A percentile compares a stretch with the other conserved stretches of the same genome.
These are phyloP conservation scores for Nicotiana rustica DNA, from an alignment of 305 asterid genomes.

Conservation along the genomic window DNA sequence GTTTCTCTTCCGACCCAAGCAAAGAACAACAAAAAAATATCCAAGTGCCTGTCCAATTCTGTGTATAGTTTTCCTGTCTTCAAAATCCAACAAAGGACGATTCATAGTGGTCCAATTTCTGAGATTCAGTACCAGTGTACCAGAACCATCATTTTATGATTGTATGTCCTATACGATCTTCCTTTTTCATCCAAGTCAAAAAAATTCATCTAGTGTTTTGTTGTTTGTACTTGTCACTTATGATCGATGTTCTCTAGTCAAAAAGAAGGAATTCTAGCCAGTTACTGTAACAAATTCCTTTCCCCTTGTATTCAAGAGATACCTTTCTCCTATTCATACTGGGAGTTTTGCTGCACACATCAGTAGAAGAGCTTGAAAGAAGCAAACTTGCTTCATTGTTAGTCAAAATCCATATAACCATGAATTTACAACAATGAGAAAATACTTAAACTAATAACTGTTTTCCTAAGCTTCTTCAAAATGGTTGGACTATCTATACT, in stretches of 20 bases:
- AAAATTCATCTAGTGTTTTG: neutral
- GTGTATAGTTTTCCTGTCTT: conserved; percentile 54
- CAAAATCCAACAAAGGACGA: conserved; percentile 58
- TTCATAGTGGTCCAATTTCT: conserved; percentile 51
- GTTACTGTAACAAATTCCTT: neutral
- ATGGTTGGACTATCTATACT: conserved; percentile 41
- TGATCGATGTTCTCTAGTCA: neutral
- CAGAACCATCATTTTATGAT: conserved; percentile 29
- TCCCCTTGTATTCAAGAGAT: no score
- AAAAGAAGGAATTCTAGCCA: neutral
- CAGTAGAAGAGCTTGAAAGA: conserved; percentile 22
- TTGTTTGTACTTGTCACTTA: neutral
- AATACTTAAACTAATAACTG: conserved; percentile 33
- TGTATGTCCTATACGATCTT: neutral
- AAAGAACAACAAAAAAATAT: no score
- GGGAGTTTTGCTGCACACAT: neutral
- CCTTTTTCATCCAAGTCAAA: neutral
- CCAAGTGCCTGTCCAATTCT: conserved; percentile 37
- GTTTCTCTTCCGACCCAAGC: no score
- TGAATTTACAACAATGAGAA: conserved; percentile 49
- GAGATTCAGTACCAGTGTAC: neutral
- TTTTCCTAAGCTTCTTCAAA: conserved; percentile 36
- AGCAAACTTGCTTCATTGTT: conserved; percentile 47
- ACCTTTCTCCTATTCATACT: neutral
- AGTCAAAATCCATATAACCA: conserved; percentile 44